Base-by-base conservation (phyloP, 495 filamentous ascomycete species). In the Aspergillus steynii region DNA sequence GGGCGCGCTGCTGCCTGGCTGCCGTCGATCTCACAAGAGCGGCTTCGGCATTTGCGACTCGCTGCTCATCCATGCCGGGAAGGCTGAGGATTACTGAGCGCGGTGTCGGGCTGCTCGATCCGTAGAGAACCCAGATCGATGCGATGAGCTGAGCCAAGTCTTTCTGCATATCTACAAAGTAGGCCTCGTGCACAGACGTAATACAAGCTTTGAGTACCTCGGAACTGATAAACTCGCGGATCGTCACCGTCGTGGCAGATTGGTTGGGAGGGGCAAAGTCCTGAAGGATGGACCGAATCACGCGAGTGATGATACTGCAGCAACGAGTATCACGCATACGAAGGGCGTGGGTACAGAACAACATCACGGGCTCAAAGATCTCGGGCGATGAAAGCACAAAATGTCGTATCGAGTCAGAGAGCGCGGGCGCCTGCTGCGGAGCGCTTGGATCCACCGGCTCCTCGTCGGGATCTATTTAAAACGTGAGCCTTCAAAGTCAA, bases 161-260 rank as follows among this genome's bases (percentile, higher is more conserved):
- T 72, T 92, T 96, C 67, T 99, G 95, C 68, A 93, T 85, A 59
- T 99, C 95, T 47, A 97, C 93, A 65, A 98, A 98, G 69, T 98
- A 97, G 1, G 92, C 85, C 58, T 98, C 95, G 72, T 98, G 88
- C 32, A 99, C 83, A 14, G 90, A 94, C 26, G 91, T 89, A 72
- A 96, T 90, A 61, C 87, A 90, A 0, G 90, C 86, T 76, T 88
- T 89, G 27, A 96, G 81, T 4, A 94, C 91, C 61, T 96, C 91
- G 29, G 84, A 88, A 59, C 82, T 89, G 65, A 98, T 93, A 65
- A 95, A 99, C 68, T 97, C 93, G 62, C 93, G 89, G 59, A 98
- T 93, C 34, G 87, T 88, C 2, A 83, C 68, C 0, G 83, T 83
- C 4, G 89, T 84, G 6, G 79, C 78, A 42, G 70, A 77, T 47